A percentile compares a stretch with the other conserved stretches of the same genome.
Conservation (phyloP, 352 stramenopile genomes). For the Phytopythium kandeliae region DNA sequence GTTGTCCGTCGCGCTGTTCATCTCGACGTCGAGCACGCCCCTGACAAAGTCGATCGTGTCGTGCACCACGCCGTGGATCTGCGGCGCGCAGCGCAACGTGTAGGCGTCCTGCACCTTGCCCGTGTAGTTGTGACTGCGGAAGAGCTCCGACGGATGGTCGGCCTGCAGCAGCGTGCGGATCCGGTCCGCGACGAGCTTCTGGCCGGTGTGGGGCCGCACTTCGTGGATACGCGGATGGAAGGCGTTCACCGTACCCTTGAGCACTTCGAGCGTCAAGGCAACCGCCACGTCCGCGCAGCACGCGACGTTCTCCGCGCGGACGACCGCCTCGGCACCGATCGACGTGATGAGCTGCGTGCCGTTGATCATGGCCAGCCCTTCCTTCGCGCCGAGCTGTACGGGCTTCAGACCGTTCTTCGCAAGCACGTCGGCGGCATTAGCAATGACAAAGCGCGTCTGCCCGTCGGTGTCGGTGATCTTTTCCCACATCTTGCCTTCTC, state of each 20-base stretch:
- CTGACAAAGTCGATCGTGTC: conserved; percentile 87
- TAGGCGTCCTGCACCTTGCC: conserved; percentile 89
- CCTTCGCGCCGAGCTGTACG: conserved; percentile 82
- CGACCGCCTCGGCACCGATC: conserved; percentile 72
- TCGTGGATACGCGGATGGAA: conserved; percentile 88
- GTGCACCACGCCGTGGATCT: conserved; percentile 86
- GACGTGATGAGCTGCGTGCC: conserved; percentile 89
- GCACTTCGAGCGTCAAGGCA: conserved; percentile 77
- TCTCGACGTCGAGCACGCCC: conserved; percentile 82
- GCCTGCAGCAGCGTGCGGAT: conserved; percentile 80
- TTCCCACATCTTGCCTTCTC: conserved; percentile 85
- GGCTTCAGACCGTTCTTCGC: conserved; percentile 59
- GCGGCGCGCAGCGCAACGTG: conserved; percentile 82
- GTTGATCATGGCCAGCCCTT: conserved; percentile 90
- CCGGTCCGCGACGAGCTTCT: conserved; percentile 70
- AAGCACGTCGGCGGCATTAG: conserved; percentile 60
- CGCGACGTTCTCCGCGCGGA: conserved; percentile 71
- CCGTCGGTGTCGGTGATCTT: conserved; percentile 39
- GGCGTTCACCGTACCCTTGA: conserved; percentile 85
- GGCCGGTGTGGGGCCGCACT: conserved; percentile 71
- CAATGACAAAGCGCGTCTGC: conserved; percentile 35
- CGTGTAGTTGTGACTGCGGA: conserved; percentile 85
- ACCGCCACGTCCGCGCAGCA: conserved; percentile 77
- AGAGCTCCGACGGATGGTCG: conserved; percentile 75
- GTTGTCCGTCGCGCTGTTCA: conserved; percentile 90